Evolutionary conservation across 2,329 filamentous ascomycete species (phyloP).

Genomic region (Fusarium cicatricum): DNA sequence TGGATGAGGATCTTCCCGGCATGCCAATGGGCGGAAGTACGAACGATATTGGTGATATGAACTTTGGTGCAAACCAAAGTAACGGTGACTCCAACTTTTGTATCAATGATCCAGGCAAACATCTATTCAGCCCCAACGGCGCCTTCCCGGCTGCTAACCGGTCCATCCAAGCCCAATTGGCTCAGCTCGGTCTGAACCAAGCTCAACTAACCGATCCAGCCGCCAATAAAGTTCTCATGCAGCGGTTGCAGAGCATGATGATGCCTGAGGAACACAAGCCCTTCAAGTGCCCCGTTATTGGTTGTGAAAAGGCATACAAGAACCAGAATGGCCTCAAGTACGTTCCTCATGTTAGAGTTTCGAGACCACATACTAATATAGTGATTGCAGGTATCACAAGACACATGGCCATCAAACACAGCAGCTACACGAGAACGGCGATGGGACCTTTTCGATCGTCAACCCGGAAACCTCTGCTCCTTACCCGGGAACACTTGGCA

Average conservation of each 20-base stretch:
- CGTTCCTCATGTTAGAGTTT: conserved; percentile 39
- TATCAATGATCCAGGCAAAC: conserved; percentile 95
- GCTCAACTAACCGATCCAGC: conserved; percentile 82
- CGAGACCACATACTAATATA: conserved; percentile 18
- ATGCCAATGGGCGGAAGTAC: conserved; percentile 68
- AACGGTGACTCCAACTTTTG: conserved; percentile 59
- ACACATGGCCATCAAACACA: conserved; percentile 96
- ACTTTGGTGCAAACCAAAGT: conserved; percentile 57
- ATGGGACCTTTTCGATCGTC: conserved; percentile 97
- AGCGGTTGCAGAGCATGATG: conserved; percentile 67
- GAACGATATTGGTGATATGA: conserved; percentile 60
- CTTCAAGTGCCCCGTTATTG: conserved; percentile 97
- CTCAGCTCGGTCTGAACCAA: conserved; percentile 78
- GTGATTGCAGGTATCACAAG: conserved; percentile 68
- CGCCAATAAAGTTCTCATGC: conserved; percentile 66
- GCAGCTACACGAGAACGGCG: conserved; percentile 93
- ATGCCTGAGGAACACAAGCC: conserved; percentile 94
- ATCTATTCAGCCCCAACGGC: conserved; percentile 86
- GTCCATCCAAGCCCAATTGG: conserved; percentile 71
- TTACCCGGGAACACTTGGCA: conserved; percentile 95
- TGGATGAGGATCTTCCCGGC: conserved; percentile 77
- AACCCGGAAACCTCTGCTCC: conserved; percentile 94
- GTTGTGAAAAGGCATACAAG: conserved; percentile 99
- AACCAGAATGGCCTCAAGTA: conserved; percentile 99
- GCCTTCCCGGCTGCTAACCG: conserved; percentile 71